Conservation (phyloP, 2,329 filamentous ascomycete genomes). For the Diplocarpon mali region DNA sequence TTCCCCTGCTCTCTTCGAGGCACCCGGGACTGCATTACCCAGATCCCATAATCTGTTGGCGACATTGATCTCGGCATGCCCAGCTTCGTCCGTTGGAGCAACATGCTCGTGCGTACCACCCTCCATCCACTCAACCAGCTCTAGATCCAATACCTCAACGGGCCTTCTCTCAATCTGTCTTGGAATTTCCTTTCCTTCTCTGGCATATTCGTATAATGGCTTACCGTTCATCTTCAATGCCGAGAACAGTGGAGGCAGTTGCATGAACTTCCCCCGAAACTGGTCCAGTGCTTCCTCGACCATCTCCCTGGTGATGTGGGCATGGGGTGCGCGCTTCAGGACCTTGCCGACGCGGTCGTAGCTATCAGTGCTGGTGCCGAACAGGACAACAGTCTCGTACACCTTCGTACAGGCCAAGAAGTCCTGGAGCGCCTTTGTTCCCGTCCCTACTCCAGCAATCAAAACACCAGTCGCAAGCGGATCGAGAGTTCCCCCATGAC, state of each 20-base stretch:
- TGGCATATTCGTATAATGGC: conserved; percentile 89
- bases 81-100: conserved; percentile 73
- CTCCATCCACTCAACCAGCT: conserved; percentile 76
- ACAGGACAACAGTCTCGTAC: conserved; percentile 82
- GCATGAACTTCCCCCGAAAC: conserved; percentile 76
- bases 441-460: conserved; percentile 75
- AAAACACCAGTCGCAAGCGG: conserved; percentile 89
- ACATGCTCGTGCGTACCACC: conserved; percentile 68
- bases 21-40: conserved; percentile 34
- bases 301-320: conserved; percentile 66
- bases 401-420: conserved; percentile 87
- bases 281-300: conserved; percentile 65
- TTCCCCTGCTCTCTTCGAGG: neutral
- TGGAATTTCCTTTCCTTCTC: conserved; percentile 78
- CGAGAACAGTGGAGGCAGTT: conserved; percentile 86
- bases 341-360: conserved; percentile 85
- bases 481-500: conserved; percentile 91
- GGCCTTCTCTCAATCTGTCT: conserved; percentile 71
- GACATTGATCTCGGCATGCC: conserved; percentile 61
- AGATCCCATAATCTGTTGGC: conserved; percentile 61
- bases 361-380: conserved; percentile 84
- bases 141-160: conserved; percentile 66
- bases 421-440: conserved; percentile 68
- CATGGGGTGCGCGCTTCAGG: conserved; percentile 61
- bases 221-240: conserved; percentile 90